Conservation (phyloP, 2,329 filamentous ascomycete genomes). For the Talaromyces sp. region DNA sequence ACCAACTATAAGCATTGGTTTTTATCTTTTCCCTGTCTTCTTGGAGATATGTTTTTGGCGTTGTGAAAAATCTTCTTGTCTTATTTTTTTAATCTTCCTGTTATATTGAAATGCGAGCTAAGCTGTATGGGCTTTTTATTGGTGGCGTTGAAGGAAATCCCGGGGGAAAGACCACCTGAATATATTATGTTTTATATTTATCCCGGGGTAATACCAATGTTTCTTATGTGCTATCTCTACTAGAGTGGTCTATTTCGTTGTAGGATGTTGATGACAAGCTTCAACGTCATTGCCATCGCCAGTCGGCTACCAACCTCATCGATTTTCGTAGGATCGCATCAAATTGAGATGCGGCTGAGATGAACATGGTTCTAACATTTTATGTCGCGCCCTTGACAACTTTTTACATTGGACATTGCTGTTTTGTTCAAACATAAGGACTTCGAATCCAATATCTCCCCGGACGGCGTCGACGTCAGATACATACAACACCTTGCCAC, state of each 20-base stretch:
- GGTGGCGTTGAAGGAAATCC: background rate
- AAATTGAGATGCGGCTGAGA: background rate
- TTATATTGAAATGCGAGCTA: background rate
- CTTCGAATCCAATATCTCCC: background rate
- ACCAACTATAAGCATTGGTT: background rate
- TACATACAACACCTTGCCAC: background rate
- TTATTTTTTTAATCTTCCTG: background rate
- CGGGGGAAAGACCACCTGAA: background rate
- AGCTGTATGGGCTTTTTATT: background rate
- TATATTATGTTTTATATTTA: background rate
- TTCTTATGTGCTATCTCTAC: background rate
- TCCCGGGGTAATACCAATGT: background rate
- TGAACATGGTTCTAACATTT: background rate
- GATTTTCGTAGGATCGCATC: background rate
- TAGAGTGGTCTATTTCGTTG: background rate
- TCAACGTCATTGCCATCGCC: constrained; percentile 5
- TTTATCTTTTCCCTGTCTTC: background rate
- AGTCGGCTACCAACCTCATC: background rate
- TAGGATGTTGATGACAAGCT: constrained; percentile 1
- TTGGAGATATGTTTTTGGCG: background rate
- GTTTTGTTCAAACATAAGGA: background rate
- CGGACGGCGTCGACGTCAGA: background rate
- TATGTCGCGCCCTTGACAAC: background rate
- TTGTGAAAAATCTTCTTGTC: background rate
- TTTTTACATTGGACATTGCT: background rate